A percentile compares a stretch with the other conserved stretches of the same genome.
Conservation (phyloP, 2,329 filamentous ascomycete species). For the Thelonectria blattea region DNA sequence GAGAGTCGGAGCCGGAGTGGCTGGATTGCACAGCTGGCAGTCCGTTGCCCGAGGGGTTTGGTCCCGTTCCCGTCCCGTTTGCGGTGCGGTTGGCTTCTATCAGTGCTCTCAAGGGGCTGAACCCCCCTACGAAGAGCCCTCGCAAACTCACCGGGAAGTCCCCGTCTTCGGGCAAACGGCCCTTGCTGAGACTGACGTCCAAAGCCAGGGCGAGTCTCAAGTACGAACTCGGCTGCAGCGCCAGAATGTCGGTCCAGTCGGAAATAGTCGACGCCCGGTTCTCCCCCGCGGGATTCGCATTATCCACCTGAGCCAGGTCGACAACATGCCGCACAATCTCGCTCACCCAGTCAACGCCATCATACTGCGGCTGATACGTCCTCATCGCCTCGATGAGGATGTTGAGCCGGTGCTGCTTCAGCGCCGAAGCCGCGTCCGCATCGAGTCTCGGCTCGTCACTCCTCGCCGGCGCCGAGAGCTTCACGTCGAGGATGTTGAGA, state of each 20-base stretch:
- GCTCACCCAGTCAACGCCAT: conserved; percentile 53
- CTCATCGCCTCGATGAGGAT: conserved; percentile 54
- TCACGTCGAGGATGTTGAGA: conserved; percentile 44
- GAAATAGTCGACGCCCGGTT: conserved; percentile 36
- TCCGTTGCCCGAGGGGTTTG: neutral
- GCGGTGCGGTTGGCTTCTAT: conserved; percentile 35
- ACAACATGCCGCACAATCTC: conserved; percentile 52
- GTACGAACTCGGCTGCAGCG: conserved; percentile 48
- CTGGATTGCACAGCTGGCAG: neutral
- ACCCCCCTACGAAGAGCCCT: conserved; percentile 46
- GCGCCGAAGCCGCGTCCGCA: conserved; percentile 40
- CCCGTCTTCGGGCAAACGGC: conserved; percentile 47
- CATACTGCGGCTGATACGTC: conserved; percentile 53
- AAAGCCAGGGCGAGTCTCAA: conserved; percentile 52
- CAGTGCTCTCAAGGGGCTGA: conserved; percentile 44
- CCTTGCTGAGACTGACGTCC: conserved; percentile 51
- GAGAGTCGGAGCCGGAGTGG: conserved; percentile 24
- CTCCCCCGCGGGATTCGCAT: conserved; percentile 28
- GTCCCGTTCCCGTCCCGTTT: neutral
- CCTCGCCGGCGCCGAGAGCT: conserved; percentile 36
- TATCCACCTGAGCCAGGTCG: conserved; percentile 49
- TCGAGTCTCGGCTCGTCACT: conserved; percentile 17
- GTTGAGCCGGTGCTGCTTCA: conserved; percentile 52
- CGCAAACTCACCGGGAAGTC: conserved; percentile 50
- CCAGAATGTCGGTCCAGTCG: conserved; percentile 52